Evolutionary conservation across 176 grass and related monocot species (phyloP).

Genomic region (Elymus sibiricus): DNA sequence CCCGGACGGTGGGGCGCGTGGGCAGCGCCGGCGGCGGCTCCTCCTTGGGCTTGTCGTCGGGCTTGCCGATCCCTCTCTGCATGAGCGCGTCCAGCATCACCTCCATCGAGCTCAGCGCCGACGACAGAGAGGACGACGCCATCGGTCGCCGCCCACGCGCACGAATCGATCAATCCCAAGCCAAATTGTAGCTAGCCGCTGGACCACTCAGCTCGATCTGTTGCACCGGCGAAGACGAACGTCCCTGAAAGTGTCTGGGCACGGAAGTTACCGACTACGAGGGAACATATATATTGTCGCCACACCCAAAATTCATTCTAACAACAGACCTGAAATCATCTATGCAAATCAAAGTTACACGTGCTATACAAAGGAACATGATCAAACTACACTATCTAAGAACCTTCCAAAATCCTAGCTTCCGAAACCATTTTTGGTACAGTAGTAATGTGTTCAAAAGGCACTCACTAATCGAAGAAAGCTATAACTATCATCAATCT

Average conservation of each 20-base stretch:
- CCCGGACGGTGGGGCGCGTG: conserved; percentile 31
- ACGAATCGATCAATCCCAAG: neutral
- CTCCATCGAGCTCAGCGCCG: conserved; percentile 55
- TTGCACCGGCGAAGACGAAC: neutral
- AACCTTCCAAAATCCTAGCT: neutral
- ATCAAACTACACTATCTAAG: neutral
- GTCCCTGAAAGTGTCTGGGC: no score
- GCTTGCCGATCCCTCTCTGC: conserved; percentile 44
- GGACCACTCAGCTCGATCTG: neutral
- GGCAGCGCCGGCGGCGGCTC: conserved; percentile 42
- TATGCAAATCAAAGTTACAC: neutral
- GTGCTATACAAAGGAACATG: neutral
- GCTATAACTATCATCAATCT: neutral
- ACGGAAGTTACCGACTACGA: neutral
- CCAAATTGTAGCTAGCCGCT: neutral
- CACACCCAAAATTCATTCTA: neutral
- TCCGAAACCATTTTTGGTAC: neutral
- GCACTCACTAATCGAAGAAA: neutral
- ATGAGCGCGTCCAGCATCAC: conserved; percentile 55
- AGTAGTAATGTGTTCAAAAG: neutral
- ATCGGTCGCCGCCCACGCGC: neutral
- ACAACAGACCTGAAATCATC: neutral
- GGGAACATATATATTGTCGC: neutral
- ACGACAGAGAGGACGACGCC: conserved; percentile 15
- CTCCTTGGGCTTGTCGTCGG: conserved; percentile 42